Evolutionary conservation across 306 rosid genomes (phyloP).

Genomic region (Albizia julibrissin): DNA sequence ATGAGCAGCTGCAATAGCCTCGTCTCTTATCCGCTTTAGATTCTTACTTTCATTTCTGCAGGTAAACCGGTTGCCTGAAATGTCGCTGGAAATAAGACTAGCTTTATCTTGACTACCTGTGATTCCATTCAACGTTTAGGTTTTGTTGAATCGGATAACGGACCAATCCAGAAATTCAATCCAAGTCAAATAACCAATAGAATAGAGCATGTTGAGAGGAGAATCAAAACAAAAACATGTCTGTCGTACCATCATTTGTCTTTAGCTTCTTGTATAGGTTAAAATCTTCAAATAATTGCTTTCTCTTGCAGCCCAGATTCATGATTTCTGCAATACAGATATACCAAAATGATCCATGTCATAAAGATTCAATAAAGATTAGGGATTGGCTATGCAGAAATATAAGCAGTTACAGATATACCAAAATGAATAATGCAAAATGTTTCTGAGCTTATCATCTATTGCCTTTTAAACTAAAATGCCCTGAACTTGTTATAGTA

Average conservation of each 20-base stretch:
- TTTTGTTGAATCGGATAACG: neutral
- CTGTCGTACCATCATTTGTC: conserved; percentile 58
- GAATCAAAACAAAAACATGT: conserved; percentile 33
- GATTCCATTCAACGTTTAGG: neutral
- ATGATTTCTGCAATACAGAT: conserved; percentile 1
- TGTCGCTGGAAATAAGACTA: conserved; percentile 23
- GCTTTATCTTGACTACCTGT: conserved; percentile 37
- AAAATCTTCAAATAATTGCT: conserved; percentile 50
- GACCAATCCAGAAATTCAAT: neutral
- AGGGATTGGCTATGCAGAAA: conserved; percentile 30
- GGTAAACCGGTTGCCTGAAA: conserved; percentile 34
- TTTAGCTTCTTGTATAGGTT: conserved; percentile 64
- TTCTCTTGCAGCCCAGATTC: conserved; percentile 61
- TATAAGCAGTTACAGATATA: neutral
- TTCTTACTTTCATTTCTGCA: conserved; percentile 52
- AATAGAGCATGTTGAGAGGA: neutral
- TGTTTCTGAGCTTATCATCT: conserved; percentile 16
- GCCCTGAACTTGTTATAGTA: neutral
- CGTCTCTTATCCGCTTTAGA: conserved; percentile 57
- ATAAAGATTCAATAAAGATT: neutral
- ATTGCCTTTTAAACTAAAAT: neutral
- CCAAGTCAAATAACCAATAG: neutral
- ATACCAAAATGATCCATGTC: neutral
- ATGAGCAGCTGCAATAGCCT: conserved; percentile 44
- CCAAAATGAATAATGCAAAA: neutral